Conservation (phyloP, 169 alveolate species). For the Haemoproteus tartakovskyi region DNA sequence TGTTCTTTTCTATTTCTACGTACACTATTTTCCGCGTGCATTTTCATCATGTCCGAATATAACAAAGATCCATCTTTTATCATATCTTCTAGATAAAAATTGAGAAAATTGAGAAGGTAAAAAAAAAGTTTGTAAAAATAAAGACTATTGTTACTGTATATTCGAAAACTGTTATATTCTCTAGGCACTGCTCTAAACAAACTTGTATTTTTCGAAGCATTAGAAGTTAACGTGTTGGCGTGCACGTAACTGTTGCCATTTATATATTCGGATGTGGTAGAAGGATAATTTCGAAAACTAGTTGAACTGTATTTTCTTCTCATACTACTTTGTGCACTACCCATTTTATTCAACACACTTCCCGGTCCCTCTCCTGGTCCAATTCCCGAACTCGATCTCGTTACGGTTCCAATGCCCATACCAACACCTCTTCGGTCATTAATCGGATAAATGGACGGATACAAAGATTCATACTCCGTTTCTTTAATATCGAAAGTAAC, state of each 20-base stretch:
- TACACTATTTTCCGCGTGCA: conserved; percentile 52
- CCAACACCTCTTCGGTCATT: not conserved
- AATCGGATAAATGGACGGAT: conserved; percentile 12
- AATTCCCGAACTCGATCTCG: not conserved
- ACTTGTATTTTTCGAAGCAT: conserved; percentile 1
- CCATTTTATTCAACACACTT: conserved; percentile 2
- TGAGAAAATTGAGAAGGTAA: conserved; percentile 54
- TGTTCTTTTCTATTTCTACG: conserved; percentile 60
- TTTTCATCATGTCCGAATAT: conserved; percentile 62
- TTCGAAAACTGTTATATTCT: conserved; percentile 36
- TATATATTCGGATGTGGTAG: conserved; percentile 39
- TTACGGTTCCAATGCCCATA: not conserved
- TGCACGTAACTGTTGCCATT: conserved; percentile 11
- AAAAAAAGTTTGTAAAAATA: conserved; percentile 55
- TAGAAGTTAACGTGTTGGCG: not conserved
- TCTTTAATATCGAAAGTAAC: conserved; percentile 54
- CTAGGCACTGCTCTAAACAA: conserved; percentile 25
- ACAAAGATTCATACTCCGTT: conserved; percentile 33
- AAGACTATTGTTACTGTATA: conserved; percentile 28
- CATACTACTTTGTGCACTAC: conserved; percentile 23
- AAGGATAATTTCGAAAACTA: conserved; percentile 25
- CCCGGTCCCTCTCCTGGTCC: not conserved
- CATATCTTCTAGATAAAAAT: conserved; percentile 64
- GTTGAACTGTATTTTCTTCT: conserved; percentile 38
- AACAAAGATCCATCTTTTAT: conserved; percentile 52